Base-by-base conservation (phyloP, 805 yeast genomes). In the Saccharomycopsis sp. region DNA sequence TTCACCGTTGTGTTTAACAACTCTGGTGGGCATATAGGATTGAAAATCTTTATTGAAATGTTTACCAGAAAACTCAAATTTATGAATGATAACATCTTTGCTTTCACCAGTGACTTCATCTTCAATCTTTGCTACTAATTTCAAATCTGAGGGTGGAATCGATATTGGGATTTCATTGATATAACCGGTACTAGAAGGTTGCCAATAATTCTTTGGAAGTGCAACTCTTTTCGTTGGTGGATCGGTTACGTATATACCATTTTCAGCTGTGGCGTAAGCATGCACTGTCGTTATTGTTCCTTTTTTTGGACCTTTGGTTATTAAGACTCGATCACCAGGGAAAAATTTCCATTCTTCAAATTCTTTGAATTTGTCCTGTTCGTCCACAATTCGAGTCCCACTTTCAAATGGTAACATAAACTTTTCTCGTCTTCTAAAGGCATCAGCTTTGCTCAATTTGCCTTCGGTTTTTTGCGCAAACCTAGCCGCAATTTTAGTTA, bases 31-130 rank as follows among this genome's bases (percentile, higher is more conserved):
- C 67, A 86, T 64, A 71, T 81, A 74, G 56, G 70, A 70, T 59
- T 80, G 81, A 62, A 81, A 79, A 53, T 81, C 76, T 37, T 75
- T 76, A 58, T 88, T 95, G 61, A 74, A 90, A 58, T 83, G 81
- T 41, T 68, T 64, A 19, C 85, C 95, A 41, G 73, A 74, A 58
- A 79, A 78, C 23, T 71, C 77, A 16, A 90, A 59, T 37, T 79
- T 77, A 54, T 85, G 83, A 22, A 95, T 87, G 2, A 88, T 96
- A 11, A 87, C 84, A 34, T 85, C 81, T 54, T 72, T 74, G 36
- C 72, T 64, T 7, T 69, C 60, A 2, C 90, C 90, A 21, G 72
- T 70, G 13, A 58, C 64, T 41, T 77, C 86, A 52, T 81, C 80
- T 43, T 70, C 77, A 40, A 85, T 72, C 51, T 83, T 84, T 20